A percentile compares a stretch with the other conserved stretches of the same genome.
Evolutionary conservation across 164 flowering plant species (phyloP).

Genomic region (Liquidambar formosana): DNA sequence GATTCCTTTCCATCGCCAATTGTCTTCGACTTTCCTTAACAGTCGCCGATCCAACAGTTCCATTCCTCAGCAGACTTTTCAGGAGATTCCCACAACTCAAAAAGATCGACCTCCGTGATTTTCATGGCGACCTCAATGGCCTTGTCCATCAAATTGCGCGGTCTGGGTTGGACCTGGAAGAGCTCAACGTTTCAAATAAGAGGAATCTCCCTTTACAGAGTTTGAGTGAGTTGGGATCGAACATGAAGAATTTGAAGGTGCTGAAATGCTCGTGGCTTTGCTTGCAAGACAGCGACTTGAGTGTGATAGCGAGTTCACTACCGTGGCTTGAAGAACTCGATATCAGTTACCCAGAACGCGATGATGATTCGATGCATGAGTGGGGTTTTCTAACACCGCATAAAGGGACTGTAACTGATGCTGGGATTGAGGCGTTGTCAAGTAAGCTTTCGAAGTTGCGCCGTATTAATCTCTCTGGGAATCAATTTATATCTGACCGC

Average conservation of each 20-base stretch:
- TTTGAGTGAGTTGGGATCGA: constrained; percentile 25
- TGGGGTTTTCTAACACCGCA: neutral
- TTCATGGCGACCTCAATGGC: constrained; percentile 26
- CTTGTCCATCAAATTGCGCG: constrained; percentile 26
- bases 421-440: constrained; percentile 35
- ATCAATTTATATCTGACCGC: constrained; percentile 41
- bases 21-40: constrained; percentile 34
- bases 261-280: constrained; percentile 33
- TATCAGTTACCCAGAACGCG: constrained; percentile 41
- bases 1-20: constrained; percentile 50
- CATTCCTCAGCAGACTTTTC: constrained; percentile 28
- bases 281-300: constrained; percentile 35
- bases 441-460: constrained; percentile 30
- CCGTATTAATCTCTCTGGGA: constrained; percentile 53
- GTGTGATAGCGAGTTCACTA: constrained; percentile 31
- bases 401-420: constrained; percentile 35
- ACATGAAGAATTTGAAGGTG: constrained; percentile 31
- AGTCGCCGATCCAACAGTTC: constrained; percentile 29
- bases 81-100: constrained; percentile 46
- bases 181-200: constrained; percentile 45
- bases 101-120: constrained; percentile 20
- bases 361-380: neutral
- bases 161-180: constrained; percentile 29
- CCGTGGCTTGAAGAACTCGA: constrained; percentile 55
- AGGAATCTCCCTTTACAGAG: constrained; percentile 29